Evolutionary conservation across 345 rosid species (phyloP).

Genomic region (Dipteronia sinensis): DNA sequence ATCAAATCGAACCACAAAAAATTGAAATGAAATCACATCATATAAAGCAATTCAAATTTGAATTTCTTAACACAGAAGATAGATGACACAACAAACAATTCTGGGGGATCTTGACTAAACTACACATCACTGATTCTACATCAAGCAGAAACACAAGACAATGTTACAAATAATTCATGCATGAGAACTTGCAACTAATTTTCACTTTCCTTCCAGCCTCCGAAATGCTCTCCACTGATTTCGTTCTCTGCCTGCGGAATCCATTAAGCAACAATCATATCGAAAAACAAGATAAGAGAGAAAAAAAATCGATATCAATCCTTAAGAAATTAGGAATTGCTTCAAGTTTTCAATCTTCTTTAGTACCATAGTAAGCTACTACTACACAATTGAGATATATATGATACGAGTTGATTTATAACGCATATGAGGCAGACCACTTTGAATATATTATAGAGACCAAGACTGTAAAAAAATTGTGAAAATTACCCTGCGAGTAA

Average conservation of each 20-base stretch:
- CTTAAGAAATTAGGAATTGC: too few species aligned
- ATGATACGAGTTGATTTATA: not conserved
- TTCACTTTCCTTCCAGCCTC: slow-evolving; percentile 81
- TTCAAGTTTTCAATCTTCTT: too few species aligned
- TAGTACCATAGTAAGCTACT: too few species aligned
- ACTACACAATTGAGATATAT: too few species aligned
- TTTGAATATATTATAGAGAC: not conserved
- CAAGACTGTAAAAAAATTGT: not conserved
- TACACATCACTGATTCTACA: not conserved
- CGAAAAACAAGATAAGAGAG: not conserved
- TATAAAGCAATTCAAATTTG: not conserved
- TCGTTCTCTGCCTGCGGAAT: slow-evolving; percentile 37
- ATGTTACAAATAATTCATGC: not conserved
- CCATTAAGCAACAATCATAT: slow-evolving; percentile 9
- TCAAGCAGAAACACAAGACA: not conserved
- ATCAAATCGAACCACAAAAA: not conserved
- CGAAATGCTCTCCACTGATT: slow-evolving; percentile 42
- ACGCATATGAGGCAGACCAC: too few species aligned
- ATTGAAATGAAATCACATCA: not conserved
- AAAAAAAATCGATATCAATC: too few species aligned
- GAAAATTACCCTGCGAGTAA: slow-evolving; percentile 42
- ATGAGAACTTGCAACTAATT: slow-evolving; percentile 15
- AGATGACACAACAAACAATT: not conserved
- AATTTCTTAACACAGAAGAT: not conserved
- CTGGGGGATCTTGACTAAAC: not conserved